Evolutionary conservation across 2,329 filamentous ascomycete genomes (phyloP).

Genomic region (Aspergillus amoenus): DNA sequence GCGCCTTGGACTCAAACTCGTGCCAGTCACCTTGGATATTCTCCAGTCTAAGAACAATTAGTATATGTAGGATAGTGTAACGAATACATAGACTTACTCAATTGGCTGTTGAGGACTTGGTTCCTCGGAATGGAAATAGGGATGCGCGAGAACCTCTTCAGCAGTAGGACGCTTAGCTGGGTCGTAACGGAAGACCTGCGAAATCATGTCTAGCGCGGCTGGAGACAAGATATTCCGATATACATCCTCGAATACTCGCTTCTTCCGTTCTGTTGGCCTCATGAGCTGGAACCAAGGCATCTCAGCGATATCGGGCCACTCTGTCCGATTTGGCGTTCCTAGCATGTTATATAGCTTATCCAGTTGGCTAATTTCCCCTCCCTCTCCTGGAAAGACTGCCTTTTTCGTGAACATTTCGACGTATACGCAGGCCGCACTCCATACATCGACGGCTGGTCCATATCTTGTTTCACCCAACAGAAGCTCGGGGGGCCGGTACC

Average conservation of each 20-base stretch:
- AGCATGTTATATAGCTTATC: constrained; percentile 95
- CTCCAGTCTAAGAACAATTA: constrained; percentile 59
- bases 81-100: constrained; percentile 61
- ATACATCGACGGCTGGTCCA: constrained; percentile 86
- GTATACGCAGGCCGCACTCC: constrained; percentile 95
- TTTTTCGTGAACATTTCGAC: constrained; percentile 93
- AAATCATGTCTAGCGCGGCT: constrained; percentile 78
- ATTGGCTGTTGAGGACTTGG: constrained; percentile 73
- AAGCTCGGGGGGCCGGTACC: constrained; percentile 92
- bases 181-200: constrained; percentile 85
- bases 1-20: constrained; percentile 94
- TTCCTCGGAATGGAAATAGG: constrained; percentile 83
- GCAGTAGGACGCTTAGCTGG: constrained; percentile 80
- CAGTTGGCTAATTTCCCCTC: constrained; percentile 91
- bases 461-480: constrained; percentile 88
- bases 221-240: constrained; percentile 76
- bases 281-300: constrained; percentile 97
- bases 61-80: constrained; percentile 1
- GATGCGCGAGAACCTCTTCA: constrained; percentile 77
- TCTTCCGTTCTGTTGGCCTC: constrained; percentile 70
- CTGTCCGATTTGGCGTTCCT: constrained; percentile 77
- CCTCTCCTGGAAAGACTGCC: constrained; percentile 93
- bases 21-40: constrained; percentile 93
- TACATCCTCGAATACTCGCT: constrained; percentile 76
- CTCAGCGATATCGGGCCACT: constrained; percentile 88